Conservation (phyloP, 2,329 filamentous ascomycete species). For the Trichoderma harzianum region DNA sequence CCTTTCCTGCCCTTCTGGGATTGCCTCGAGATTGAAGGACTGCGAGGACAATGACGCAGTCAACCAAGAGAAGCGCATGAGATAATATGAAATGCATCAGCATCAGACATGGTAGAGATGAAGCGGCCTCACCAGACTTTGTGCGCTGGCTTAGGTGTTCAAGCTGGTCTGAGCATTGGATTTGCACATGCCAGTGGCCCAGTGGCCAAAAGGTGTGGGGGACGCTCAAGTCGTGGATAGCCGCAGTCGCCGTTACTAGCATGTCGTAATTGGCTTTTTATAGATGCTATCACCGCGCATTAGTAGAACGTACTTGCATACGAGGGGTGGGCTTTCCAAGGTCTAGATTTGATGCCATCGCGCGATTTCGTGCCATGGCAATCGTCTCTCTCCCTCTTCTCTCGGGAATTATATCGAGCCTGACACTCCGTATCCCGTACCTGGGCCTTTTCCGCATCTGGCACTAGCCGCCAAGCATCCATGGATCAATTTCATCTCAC, state of each 20-base stretch:
- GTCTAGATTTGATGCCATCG: background rate
- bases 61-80: background rate
- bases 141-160: background rate
- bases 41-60: background rate
- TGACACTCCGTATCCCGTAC: constrained; percentile 5
- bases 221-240: background rate
- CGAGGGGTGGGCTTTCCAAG: background rate
- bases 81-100: background rate
- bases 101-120: background rate
- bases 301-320: background rate
- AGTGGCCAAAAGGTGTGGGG: background rate
- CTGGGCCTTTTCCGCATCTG: constrained; percentile 2
- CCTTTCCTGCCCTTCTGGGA: constrained; percentile 7
- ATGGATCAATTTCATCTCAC: background rate
- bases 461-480: background rate
- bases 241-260: background rate
- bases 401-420: constrained; percentile 10
- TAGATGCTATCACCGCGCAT: background rate
- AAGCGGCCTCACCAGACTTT: background rate
- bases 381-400: background rate
- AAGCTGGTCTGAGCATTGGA: constrained; percentile 5
- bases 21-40: constrained; percentile 9
- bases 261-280: background rate
- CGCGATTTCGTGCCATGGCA: background rate
- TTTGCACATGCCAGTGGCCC: background rate